These are phyloP conservation scores for Angophora floribunda DNA, from an alignment of 345 rosid species.

Conservation along the genomic window DNA sequence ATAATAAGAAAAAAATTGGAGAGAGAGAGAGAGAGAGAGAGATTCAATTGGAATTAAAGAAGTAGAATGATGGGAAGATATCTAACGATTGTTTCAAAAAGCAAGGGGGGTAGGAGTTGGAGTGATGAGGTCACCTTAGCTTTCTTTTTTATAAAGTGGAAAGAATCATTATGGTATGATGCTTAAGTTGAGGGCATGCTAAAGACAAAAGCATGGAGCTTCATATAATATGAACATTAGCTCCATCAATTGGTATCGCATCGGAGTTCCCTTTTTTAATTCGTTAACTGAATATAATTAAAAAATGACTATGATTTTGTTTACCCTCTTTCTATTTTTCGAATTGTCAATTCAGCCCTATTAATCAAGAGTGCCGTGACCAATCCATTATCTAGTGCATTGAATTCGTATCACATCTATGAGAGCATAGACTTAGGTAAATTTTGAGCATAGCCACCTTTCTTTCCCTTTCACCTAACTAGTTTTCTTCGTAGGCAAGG, in stretches of 20 bases:
- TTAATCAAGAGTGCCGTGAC: neutral
- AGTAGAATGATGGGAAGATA: neutral
- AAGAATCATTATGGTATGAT: constrained; percentile 28
- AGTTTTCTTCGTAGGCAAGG: neutral
- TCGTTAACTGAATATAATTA: neutral
- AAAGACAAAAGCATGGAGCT: constrained; percentile 19
- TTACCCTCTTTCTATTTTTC: neutral
- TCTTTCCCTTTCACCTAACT: neutral
- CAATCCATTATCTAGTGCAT: neutral
- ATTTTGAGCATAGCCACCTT: neutral
- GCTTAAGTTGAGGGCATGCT: constrained; percentile 17
- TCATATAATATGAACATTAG: neutral
- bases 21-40: neutral
- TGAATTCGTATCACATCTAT: neutral
- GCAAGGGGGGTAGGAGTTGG: neutral
- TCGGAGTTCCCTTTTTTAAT: neutral
- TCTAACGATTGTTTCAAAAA: neutral
- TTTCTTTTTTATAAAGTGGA: constrained; percentile 11
- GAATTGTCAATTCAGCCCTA: neutral
- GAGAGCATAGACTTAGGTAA: neutral
- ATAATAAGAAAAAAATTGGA: neutral
- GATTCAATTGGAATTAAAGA: neutral
- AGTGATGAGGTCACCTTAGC: constrained; percentile 20
- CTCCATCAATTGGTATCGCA: too few relatives aligned
- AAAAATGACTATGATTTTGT: neutral